A percentile compares a stretch with the other conserved stretches of the same genome.
Conservation (phyloP, 805 yeast species). For the Diddensiella transvaalensis region DNA sequence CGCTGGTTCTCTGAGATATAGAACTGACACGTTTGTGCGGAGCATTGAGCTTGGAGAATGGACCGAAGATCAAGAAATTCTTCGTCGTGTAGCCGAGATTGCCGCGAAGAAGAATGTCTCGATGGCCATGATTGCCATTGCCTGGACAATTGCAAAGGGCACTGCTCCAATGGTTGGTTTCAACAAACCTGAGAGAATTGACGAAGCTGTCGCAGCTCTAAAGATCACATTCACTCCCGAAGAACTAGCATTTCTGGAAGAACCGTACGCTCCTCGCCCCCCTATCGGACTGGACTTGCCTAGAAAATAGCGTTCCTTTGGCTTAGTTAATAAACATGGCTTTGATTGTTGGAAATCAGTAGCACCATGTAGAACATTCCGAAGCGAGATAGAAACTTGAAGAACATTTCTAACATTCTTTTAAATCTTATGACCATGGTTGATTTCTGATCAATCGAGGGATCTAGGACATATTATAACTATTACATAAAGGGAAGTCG, state of each 20-base stretch:
- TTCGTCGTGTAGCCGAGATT: slow-evolving; percentile 51
- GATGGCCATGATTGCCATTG: slow-evolving; percentile 53
- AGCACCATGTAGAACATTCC: no score
- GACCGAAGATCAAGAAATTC: slow-evolving; percentile 35
- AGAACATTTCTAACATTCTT: no score
- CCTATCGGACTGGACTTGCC: no score
- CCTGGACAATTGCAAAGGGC: slow-evolving; percentile 55
- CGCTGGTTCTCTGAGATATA: slow-evolving; percentile 1
- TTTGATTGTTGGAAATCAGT: no score
- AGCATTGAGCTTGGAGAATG: neutral
- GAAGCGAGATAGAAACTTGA: no score
- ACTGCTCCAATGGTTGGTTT: slow-evolving; percentile 54
- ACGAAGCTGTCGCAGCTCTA: slow-evolving; percentile 47
- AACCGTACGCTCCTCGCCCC: slow-evolving; percentile 28
- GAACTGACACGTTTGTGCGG: no score
- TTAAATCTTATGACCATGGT: no score
- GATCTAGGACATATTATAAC: no score
- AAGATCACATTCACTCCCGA: slow-evolving; percentile 38
- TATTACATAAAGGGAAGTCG: no score
- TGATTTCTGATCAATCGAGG: no score
- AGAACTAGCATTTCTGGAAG: slow-evolving; percentile 31
- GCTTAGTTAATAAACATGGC: no score
- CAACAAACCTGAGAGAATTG: slow-evolving; percentile 41
- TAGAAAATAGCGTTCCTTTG: no score
- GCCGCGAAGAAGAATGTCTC: slow-evolving; percentile 45